Base-by-base conservation (phyloP, 345 rosid genomes). In the Eucalyptus microcorys region DNA sequence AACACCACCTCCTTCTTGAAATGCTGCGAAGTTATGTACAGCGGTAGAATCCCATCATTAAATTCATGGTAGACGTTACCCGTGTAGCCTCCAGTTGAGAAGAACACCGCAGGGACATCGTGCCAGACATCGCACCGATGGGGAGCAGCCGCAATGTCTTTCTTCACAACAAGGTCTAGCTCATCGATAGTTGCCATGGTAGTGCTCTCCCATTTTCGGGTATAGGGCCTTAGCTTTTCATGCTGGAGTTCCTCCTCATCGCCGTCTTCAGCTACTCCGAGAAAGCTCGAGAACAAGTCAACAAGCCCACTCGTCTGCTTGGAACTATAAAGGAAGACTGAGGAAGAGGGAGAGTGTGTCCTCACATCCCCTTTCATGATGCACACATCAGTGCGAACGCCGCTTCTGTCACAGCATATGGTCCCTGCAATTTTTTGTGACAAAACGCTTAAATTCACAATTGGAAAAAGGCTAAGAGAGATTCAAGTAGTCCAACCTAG, bases 51-150 rank as follows among this genome's bases (percentile, higher is more conserved):
- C 88, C 98, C 97, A 55, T 97, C 98, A 90, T 97, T 96, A 81
- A 97, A 96, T 91, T 97, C 99, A 87, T 97, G 99, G 40, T 95
- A 97, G 9, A 95, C 92, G 86, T 97, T 97, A 48, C 99, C 99
- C 0, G 99, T 97, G 84, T 95, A 97, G 34, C 99, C 99, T 11
- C 97, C 96, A 1, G 99, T 96, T 3, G 97, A 97, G 93, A 96
- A 97, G 92, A 97, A 92, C 91, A 96, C 96, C 0, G 97, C 97
- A 1, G 98, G 96, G 11, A 94, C 98, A 66, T 94, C 91, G 50
- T 97, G 96, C 40, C 68, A 40, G 43, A 96, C 95, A 88, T 97
- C 96, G 83, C 99, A 97, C 10, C 17, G 88, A 85, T 57, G 92
- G 50, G 48, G 48, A 42, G 87, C 47, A 10, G 71, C 87, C 26